Evolutionary conservation across 2,329 filamentous ascomycete species (phyloP).

Genomic region (Passalora sequoiae): DNA sequence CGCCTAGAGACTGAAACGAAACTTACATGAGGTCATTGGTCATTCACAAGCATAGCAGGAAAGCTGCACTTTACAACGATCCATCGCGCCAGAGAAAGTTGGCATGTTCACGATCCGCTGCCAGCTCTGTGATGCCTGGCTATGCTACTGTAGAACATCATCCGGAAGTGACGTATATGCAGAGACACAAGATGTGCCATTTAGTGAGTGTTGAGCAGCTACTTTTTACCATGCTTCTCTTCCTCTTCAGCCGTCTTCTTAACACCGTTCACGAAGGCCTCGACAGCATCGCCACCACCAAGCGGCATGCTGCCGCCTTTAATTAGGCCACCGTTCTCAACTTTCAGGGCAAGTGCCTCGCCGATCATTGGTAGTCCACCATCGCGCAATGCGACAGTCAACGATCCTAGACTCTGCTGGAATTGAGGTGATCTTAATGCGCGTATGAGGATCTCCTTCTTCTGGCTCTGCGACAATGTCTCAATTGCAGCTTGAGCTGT

Average conservation of each 20-base stretch:
- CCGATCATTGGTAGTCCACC: constrained; percentile 86
- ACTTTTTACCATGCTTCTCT: constrained; percentile 22
- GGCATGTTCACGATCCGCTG: too few relatives aligned
- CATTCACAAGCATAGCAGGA: too few relatives aligned
- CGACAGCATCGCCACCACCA: constrained; percentile 80
- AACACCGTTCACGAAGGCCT: constrained; percentile 85
- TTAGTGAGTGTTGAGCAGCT: too few relatives aligned
- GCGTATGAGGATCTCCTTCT: constrained; percentile 72
- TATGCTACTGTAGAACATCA: too few relatives aligned
- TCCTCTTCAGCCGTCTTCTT: constrained; percentile 69
- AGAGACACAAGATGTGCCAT: too few relatives aligned
- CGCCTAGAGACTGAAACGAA: too few relatives aligned
- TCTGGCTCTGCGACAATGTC: constrained; percentile 67
- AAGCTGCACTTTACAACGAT: too few relatives aligned
- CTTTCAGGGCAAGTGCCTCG: constrained; percentile 73
- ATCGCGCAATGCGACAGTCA: constrained; percentile 83
- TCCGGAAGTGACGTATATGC: too few relatives aligned
- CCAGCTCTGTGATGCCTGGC: too few relatives aligned
- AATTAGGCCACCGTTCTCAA: constrained; percentile 80
- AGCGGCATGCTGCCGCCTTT: constrained; percentile 73
- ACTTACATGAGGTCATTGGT: too few relatives aligned
- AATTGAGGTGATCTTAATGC: constrained; percentile 89
- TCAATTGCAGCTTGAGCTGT: constrained; percentile 68
- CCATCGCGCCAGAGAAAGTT: too few relatives aligned
- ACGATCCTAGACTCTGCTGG: constrained; percentile 73